Conservation (phyloP, 225 moss, liverwort and hornwort species). For the Physcomitrellopsis africana region DNA sequence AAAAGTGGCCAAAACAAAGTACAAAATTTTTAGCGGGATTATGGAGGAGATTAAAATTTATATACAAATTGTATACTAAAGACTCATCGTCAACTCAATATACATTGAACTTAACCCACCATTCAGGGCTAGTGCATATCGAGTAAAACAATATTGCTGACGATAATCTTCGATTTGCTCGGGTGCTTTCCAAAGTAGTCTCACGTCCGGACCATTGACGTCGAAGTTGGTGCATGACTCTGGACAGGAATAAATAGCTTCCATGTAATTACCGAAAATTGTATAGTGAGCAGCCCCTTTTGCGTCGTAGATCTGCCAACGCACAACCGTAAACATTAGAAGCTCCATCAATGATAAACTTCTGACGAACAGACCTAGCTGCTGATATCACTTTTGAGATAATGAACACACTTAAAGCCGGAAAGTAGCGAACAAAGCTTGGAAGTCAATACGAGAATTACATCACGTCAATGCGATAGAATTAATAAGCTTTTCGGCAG, state of each 20-base stretch:
- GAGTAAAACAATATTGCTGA: conserved; percentile 95
- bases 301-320: conserved; percentile 73
- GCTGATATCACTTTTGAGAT: conserved; percentile 6
- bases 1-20: background rate
- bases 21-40: background rate
- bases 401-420: background rate
- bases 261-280: conserved; percentile 89
- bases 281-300: conserved; percentile 70
- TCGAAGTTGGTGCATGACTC: conserved; percentile 64
- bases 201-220: conserved; percentile 57
- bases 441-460: background rate
- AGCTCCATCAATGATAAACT: conserved; percentile 5
- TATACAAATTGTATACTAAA: too few relatives aligned
- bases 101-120: conserved; percentile 44
- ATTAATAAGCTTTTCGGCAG: background rate
- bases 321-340: conserved; percentile 14
- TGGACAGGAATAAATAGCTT: conserved; percentile 80
- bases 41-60: too few relatives aligned
- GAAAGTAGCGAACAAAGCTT: background rate
- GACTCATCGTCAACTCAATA: background rate
- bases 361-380: background rate
- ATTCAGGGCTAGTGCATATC: conserved; percentile 80
- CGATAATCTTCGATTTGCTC: conserved; percentile 83
- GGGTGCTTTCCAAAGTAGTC: conserved; percentile 78
- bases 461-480: too few relatives aligned